Evolutionary conservation across 306 rosid genomes (phyloP).

Genomic region (Inga laurina): DNA sequence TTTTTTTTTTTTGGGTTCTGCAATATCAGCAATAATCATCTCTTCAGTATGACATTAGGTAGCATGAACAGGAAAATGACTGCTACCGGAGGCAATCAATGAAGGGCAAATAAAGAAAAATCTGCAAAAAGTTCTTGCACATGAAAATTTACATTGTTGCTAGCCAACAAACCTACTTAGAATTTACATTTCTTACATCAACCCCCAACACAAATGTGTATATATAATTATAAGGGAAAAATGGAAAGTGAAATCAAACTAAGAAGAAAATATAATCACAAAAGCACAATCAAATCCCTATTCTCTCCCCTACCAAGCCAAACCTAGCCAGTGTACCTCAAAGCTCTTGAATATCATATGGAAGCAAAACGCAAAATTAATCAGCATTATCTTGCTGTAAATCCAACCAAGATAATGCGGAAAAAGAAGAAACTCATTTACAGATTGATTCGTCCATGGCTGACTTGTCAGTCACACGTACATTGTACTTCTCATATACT

Average conservation of each 20-base stretch:
- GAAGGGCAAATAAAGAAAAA: not conserved
- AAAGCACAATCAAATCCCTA: not conserved
- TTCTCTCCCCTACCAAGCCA: slow-evolving; percentile 6
- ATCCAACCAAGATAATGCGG: not conserved
- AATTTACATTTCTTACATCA: slow-evolving; percentile 6
- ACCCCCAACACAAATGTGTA: not conserved
- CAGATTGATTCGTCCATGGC: slow-evolving; percentile 40
- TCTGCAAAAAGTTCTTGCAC: not conserved
- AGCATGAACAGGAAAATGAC: not conserved
- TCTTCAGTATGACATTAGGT: not conserved
- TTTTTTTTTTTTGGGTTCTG: too few relatives aligned
- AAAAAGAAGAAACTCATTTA: not conserved
- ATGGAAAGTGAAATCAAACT: not conserved
- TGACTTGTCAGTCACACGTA: slow-evolving; percentile 60
- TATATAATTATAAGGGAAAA: not conserved
- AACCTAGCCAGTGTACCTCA: not conserved
- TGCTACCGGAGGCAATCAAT: not conserved
- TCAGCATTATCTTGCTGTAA: not conserved
- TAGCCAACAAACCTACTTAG: not conserved
- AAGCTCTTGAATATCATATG: not conserved
- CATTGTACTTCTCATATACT: slow-evolving; percentile 65
- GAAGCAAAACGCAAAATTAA: not conserved
- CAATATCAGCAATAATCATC: not conserved
- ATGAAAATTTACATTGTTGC: not conserved
- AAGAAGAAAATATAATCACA: not conserved